Base-by-base conservation (phyloP, 345 rosid genomes). In the Acer saccharum region DNA sequence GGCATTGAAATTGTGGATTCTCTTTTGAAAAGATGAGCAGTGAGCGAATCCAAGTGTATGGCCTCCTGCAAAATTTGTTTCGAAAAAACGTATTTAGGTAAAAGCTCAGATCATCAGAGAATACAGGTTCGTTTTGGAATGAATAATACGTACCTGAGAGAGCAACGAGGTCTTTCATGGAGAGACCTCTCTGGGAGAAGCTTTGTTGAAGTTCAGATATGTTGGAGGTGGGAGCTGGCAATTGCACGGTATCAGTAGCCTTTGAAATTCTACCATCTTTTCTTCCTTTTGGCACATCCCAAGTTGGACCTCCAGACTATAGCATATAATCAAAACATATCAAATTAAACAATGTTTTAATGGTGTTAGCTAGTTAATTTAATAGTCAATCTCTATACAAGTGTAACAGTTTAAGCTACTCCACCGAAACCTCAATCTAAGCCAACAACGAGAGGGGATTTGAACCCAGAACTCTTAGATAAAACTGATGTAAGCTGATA, bases 281-380 rank as follows among this genome's bases (percentile, higher is more conserved):
- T 84, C 99, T 86, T 29, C 99, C 97, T 81, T 93, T 93, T 0
- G 93, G 98, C 21, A 95, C 99, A 32, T 82, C 85, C 99, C 99
- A 95, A 65, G 75, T 79, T 0, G 98, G 98, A 20, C 97, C 98
- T 64, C 98, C 98, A 20, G 99, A 92, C 99, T 93, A 35, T 35
- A 82, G 5, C 20, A 43, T n/a, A 20, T 6, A 32, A 25, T 50
- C 13, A 35, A 35, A 35, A 35, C 39, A 35, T 35, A 17, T 7
- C 29, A 73, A 29, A 35, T 35, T 35, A 35, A 7, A 57, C 13
- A 68, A 35, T 44, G 14, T 20, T 6, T 46, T 21, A 61, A 50
- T 43, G 46, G 46, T 7, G 46, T 50, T 35, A 4, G 39, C 39
- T 50, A 2, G 18, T 50, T 11, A 50, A 50, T 50, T 50, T 50